A percentile compares a stretch with the other conserved stretches of the same genome.
phyloP scores from a whole-genome alignment of 2,329 filamentous ascomycete species.

The Hymenoscyphus repandus region DNA sequence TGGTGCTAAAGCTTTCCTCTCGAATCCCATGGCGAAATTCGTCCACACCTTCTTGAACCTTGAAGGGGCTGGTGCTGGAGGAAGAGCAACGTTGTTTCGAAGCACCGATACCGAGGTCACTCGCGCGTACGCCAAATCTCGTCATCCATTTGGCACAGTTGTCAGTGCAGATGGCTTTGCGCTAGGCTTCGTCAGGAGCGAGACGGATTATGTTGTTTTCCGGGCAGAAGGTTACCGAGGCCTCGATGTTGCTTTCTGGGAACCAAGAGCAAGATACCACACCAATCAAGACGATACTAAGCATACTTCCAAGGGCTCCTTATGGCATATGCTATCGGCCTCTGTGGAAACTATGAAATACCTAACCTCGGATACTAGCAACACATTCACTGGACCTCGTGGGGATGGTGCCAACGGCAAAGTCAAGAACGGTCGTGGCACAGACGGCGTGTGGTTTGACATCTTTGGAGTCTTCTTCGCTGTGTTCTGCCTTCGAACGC shows the following conservation, averaged over 20 bases:
- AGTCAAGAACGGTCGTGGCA: slow-evolving; percentile 61
- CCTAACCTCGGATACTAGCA: slow-evolving; percentile 63
- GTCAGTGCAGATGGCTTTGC: slow-evolving; percentile 81
- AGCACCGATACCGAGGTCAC: slow-evolving; percentile 84
- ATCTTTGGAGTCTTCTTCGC: slow-evolving; percentile 77
- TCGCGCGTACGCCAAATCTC: slow-evolving; percentile 64
- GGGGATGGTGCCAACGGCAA: slow-evolving; percentile 52
- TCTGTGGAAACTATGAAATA: slow-evolving; percentile 68
- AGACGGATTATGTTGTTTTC: slow-evolving; percentile 87
- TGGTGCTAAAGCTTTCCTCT: slow-evolving; percentile 77
- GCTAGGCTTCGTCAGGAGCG: slow-evolving; percentile 69
- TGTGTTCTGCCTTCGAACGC: slow-evolving; percentile 70
- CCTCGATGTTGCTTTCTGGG: slow-evolving; percentile 87
- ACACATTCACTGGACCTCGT: slow-evolving; percentile 57
- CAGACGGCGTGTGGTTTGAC: slow-evolving; percentile 86
- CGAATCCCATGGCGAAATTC: slow-evolving; percentile 74
- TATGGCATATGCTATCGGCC: slow-evolving; percentile 95
- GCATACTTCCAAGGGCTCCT: slow-evolving; percentile 63
- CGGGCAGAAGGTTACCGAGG: slow-evolving; percentile 76
- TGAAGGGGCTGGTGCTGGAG: slow-evolving; percentile 89
- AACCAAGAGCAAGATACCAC: slow-evolving; percentile 81
- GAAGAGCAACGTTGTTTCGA: slow-evolving; percentile 80
- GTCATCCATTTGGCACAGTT: slow-evolving; percentile 78
- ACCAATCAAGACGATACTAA: slow-evolving; percentile 81
- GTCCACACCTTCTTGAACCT: slow-evolving; percentile 89